Base-by-base conservation (phyloP, 805 yeast species). In the Yamadazyma kitorensis region DNA sequence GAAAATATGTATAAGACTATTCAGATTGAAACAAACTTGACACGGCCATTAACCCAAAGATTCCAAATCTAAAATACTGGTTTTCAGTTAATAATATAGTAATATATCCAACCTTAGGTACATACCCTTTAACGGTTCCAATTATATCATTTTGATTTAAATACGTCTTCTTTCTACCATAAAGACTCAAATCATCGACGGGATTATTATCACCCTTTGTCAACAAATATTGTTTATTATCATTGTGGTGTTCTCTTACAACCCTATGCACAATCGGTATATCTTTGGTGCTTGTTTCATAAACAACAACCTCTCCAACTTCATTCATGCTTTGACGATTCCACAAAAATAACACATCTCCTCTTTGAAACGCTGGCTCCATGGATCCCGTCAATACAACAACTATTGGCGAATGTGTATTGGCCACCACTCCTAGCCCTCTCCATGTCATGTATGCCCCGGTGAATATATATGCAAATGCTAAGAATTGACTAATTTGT, bases 311-410 rank as follows among this genome's bases (percentile, higher is more conserved):
- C 51, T 93, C 98, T 15, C 98, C 98, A 1, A 89, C 93, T 29
- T 76, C 66, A 14, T 80, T 78, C 19, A 59, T 56, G 14, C 62
- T 52, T 36, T 82, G 79, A 46, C 97, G 72, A 60, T 93, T 93
- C 95, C 96, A 89, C 37, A 93, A 67, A 51, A 93, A 81, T 41
- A 93, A 64, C 12, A 93, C 82, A 56, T 93, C 98, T 32, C 98
- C 98, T 62, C 98, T 77, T 62, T 93, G 97, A 72, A 93, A 93
- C 2, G 98, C 98, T 2, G 98, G 98, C 58, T 93, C 98, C 98
- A 93, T 93, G 2, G 98, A 91, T 5, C 98, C 98, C 1, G 98
- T 88, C 31, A 93, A 74, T 7, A 93, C 98, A 18, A 93, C 98
- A 14, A 93, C 98, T 16, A 93, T 78, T 14, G 98, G 98, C 1